Evolutionary conservation across 202 grass and related monocot genomes (phyloP).

Genomic region (Panicum hallii): DNA sequence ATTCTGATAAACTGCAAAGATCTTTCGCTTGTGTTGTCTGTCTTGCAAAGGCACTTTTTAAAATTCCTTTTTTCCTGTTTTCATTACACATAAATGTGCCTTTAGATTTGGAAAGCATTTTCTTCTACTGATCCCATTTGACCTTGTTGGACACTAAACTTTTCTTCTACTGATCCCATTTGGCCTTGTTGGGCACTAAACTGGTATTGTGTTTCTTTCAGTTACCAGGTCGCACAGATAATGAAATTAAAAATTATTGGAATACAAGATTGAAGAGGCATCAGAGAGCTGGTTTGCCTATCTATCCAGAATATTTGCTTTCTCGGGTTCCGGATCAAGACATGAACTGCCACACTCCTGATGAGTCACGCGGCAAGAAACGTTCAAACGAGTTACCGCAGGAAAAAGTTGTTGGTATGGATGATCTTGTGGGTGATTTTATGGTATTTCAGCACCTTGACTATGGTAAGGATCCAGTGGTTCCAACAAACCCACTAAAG

Average conservation of each 20-base stretch:
- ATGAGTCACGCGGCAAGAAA: conserved; percentile 39
- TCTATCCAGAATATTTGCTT: conserved; percentile 53
- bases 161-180: conserved; percentile 24
- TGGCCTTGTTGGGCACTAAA: conserved; percentile 27
- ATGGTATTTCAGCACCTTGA: conserved; percentile 29
- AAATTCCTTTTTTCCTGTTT: neutral
- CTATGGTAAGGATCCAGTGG: neutral
- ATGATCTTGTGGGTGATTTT: conserved; percentile 30
- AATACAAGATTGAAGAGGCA: conserved; percentile 59
- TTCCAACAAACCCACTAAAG: conserved; percentile 37
- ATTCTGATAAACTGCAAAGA: neutral
- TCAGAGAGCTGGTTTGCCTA: conserved; percentile 34
- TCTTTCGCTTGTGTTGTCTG: conserved; percentile 11
- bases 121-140: conserved; percentile 15
- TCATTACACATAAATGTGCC: neutral
- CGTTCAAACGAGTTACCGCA: conserved; percentile 34
- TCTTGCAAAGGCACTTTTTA: conserved; percentile 1
- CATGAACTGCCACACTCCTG: conserved; percentile 30
- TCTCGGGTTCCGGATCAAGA: conserved; percentile 50
- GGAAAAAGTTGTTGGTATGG: conserved; percentile 5
- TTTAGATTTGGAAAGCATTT: conserved; percentile 17
- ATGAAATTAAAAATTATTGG: conserved; percentile 81
- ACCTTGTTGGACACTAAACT: neutral
- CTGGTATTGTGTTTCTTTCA: conserved; percentile 40
- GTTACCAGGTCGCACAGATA: conserved; percentile 73